Conservation (phyloP, 345 rosid species). For the Citrus maxima region DNA sequence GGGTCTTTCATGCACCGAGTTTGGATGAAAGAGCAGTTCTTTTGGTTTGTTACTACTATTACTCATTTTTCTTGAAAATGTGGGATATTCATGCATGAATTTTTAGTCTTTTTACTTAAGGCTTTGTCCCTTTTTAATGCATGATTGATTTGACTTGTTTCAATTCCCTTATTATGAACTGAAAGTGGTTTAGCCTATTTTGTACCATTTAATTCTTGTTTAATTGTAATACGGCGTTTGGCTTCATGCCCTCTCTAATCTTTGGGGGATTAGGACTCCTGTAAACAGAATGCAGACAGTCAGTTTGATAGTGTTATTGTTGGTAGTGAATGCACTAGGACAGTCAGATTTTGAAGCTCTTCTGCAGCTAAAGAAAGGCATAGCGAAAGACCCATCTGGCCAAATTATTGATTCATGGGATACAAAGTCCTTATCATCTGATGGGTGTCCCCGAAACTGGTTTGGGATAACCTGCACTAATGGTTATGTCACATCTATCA, state of each 20-base stretch:
- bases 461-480: conserved; percentile 61
- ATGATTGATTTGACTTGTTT: background rate
- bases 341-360: conserved; percentile 74
- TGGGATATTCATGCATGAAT: background rate
- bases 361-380: conserved; percentile 66
- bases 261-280: background rate
- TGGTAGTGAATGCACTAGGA: conserved; percentile 40
- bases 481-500: conserved; percentile 59
- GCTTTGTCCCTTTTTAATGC: background rate
- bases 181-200: too few species aligned
- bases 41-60: background rate
- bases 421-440: conserved; percentile 50
- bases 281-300: conserved; percentile 57
- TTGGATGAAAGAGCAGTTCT: background rate
- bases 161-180: background rate
- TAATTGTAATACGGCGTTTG: too few species aligned
- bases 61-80: background rate
- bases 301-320: conserved; percentile 39
- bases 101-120: background rate
- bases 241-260: background rate
- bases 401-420: conserved; percentile 65
- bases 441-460: conserved; percentile 78
- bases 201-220: too few species aligned
- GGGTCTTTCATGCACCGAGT: background rate
- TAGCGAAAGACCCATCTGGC: conserved; percentile 58